Evolutionary conservation across 257 asterid genomes (phyloP), one percentile per base, ranked within the genome.

Genomic region (Petrea volubilis): DNA sequence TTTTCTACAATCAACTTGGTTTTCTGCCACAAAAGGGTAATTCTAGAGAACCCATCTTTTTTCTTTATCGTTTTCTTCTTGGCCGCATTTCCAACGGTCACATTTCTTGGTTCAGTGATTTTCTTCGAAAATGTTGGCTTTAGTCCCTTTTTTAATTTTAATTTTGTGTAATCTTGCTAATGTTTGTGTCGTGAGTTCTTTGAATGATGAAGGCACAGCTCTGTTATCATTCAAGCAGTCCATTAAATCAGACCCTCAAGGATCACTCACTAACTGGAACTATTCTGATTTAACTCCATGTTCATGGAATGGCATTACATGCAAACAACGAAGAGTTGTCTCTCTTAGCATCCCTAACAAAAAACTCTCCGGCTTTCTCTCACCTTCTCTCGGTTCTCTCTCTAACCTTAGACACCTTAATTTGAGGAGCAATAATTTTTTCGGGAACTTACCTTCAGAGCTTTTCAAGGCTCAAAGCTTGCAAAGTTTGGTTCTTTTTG

Each of bases 251-350:
- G 97, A 94, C 90, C 96, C 99, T 47, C 78, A 75, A 62, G 93
- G 88, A 69, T 80, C 97, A 41, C 86, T 94, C 43, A 79, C 15
- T 55, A 87, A 88, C 73, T 94, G 98, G 99, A 86, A 85, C 41
- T 33, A 24, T 36, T 78, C 93, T 41, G 95, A 91, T 75, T 80
- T 77, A 74, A 89, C 84, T 59, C 99, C 99, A 49, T 94, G 99
- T 83, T 83, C 86, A 1, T 94, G 99, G 99, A 94, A 86, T 65
- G 99, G 97, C 29, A 69, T 94, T 20, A 79, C 97, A 67, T 94
- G 99, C 88, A 88, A 80, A 51, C 81, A 85, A 60, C 86, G 82
- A 5, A 88, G 79, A 58, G 97, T 94, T 51, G 80, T 94, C 47
- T 83, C 96, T 50, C 53, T 91, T 28, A 86, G 86, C 83, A 79